Evolutionary conservation across 1,284 basidiomycete species (phyloP).

Genomic region (Stereum hirsutum): DNA sequence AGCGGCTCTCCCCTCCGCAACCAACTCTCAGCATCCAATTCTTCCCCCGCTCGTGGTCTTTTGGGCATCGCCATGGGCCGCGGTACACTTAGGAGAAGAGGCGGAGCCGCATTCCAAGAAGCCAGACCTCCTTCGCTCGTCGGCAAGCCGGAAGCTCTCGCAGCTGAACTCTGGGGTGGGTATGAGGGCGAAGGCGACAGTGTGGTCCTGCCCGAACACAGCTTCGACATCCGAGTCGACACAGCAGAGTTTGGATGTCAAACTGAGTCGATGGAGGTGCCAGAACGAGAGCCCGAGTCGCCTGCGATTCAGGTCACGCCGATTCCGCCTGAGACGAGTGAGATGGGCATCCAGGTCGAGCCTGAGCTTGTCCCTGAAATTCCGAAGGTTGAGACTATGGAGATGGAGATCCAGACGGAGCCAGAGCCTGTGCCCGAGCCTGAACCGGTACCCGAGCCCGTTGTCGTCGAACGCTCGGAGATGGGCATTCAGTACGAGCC

Average conservation of each 20-base stretch:
- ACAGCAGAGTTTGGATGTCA: conserved; percentile 57
- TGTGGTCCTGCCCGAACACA: conserved; percentile 10
- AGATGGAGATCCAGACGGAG: conserved; percentile 8
- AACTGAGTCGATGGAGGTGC: conserved; percentile 23
- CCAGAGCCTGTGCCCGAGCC: conserved; percentile 4
- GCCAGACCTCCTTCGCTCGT: conserved; percentile 60
- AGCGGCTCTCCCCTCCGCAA: conserved; percentile 48
- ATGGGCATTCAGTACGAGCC: conserved; percentile 32
- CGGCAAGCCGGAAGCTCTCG: conserved; percentile 58
- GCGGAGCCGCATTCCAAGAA: conserved; percentile 57
- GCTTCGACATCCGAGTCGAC: conserved; percentile 29
- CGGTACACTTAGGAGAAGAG: conserved; percentile 41
- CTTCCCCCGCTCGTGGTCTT: too few relatives aligned
- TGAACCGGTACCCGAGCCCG: background rate
- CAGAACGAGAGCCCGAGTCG: conserved; percentile 14
- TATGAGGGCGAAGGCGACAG: conserved; percentile 9
- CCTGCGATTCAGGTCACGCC: conserved; percentile 18
- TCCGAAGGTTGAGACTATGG: conserved; percentile 2
- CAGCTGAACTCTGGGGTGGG: conserved; percentile 53
- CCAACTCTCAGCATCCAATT: too few relatives aligned
- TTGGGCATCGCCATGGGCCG: conserved; percentile 41
- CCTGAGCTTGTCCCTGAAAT: conserved; percentile 28
- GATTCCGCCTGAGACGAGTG: conserved; percentile 20
- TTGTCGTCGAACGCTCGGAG: conserved; percentile 20
- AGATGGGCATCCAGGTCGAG: conserved; percentile 36